Percentiles rank a stretch among this genome's conserved stretches.
Evolutionary conservation across 1,284 basidiomycete species (phyloP).

Genomic region (Chiua sp.): DNA sequence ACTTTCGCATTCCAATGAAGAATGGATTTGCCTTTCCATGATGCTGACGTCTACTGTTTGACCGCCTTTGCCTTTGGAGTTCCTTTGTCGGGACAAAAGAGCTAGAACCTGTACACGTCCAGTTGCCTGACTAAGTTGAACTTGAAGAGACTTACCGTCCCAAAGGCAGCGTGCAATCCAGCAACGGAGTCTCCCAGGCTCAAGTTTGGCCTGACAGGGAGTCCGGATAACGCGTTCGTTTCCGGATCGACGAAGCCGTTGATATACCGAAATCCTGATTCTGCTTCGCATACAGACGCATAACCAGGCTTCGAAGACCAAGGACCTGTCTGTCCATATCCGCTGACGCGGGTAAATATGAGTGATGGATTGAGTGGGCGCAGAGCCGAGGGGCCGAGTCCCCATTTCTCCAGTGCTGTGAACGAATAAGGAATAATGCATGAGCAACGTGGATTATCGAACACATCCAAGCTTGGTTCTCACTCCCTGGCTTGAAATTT

Average conservation of each 20-base stretch:
- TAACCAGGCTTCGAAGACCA: constrained; percentile 73
- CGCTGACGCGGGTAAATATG: constrained; percentile 75
- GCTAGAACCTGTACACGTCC: constrained; percentile 66
- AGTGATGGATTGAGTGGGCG: constrained; percentile 64
- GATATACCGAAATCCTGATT: constrained; percentile 74
- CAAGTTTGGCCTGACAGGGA: constrained; percentile 72
- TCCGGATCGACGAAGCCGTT: constrained; percentile 64
- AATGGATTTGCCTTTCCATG: constrained; percentile 58
- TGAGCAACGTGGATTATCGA: constrained; percentile 7
- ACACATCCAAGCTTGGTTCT: constrained; percentile 21
- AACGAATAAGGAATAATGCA: neutral
- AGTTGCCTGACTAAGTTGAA: neutral
- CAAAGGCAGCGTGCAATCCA: constrained; percentile 73
- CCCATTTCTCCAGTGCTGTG: constrained; percentile 72
- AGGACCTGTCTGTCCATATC: constrained; percentile 75
- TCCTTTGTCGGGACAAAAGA: constrained; percentile 59
- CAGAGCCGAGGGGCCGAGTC: constrained; percentile 59
- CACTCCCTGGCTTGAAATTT: constrained; percentile 78
- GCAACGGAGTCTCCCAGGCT: constrained; percentile 74
- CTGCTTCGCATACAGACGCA: constrained; percentile 75
- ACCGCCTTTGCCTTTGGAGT: constrained; percentile 46
- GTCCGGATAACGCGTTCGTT: constrained; percentile 58
- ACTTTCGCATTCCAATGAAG: neutral
- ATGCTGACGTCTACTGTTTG: constrained; percentile 77
- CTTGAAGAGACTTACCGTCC: constrained; percentile 53